phyloP scores from a whole-genome alignment of 2,329 filamentous ascomycete species.

The Ceratocystis cubensis region DNA sequence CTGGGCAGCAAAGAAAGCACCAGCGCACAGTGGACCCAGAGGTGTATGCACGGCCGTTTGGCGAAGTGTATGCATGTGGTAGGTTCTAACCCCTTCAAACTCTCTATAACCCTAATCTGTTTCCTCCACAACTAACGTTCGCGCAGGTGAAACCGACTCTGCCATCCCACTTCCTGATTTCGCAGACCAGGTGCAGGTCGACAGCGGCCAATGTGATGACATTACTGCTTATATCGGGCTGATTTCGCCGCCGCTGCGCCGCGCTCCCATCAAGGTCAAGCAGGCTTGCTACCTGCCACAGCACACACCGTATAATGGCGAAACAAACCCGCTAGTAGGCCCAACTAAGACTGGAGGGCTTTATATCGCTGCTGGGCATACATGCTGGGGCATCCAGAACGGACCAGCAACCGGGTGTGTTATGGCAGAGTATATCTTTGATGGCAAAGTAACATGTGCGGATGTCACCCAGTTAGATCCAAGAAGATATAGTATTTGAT shows the following conservation, averaged over 20 bases:
- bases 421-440: constrained; percentile 67
- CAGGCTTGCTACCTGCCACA: constrained; percentile 93
- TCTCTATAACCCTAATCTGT: background rate
- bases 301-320: constrained; percentile 49
- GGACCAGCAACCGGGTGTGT: constrained; percentile 74
- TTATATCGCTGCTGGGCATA: constrained; percentile 78
- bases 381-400: constrained; percentile 98
- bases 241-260: constrained; percentile 52
- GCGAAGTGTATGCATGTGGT: constrained; percentile 89
- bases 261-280: constrained; percentile 56
- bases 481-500: constrained; percentile 35
- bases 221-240: constrained; percentile 64
- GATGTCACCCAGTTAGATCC: constrained; percentile 56
- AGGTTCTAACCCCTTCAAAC: constrained; percentile 23
- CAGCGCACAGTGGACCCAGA: constrained; percentile 66
- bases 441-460: constrained; percentile 56
- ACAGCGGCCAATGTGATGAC: constrained; percentile 68
- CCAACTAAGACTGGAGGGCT: constrained; percentile 59
- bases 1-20: constrained; percentile 41
- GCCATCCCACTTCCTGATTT: constrained; percentile 61
- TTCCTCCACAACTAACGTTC: background rate
- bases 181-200: constrained; percentile 62
- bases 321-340: constrained; percentile 63
- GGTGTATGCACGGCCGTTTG: constrained; percentile 80
- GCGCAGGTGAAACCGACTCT: constrained; percentile 58